A percentile compares a stretch with the other conserved stretches of the same genome.
Evolutionary conservation across 768 basidiomycete genomes (phyloP).

Genomic region (Trametes coccinea): DNA sequence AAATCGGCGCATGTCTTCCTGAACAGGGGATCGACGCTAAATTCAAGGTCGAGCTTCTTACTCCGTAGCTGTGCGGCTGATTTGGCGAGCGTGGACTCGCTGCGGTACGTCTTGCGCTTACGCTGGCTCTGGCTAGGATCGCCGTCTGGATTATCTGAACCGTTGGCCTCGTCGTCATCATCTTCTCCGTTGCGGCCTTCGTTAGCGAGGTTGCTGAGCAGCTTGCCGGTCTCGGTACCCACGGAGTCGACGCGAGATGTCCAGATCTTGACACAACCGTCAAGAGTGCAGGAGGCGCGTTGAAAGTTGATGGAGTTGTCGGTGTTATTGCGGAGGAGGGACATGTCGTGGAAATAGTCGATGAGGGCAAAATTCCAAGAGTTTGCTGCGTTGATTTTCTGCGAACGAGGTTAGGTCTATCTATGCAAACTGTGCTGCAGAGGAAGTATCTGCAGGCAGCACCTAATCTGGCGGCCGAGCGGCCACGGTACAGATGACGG

Average conservation of each 20-base stretch:
- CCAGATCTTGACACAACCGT: conserved; percentile 99
- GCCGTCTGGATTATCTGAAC: conserved; percentile 63
- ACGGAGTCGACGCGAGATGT: conserved; percentile 97
- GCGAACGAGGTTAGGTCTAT: conserved; percentile 6
- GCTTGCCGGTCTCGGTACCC: conserved; percentile 93
- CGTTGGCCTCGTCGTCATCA: conserved; percentile 60
- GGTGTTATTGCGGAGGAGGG: conserved; percentile 84
- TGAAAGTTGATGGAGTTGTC: conserved; percentile 99
- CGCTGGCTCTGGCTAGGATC: conserved; percentile 55
- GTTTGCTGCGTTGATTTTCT: conserved; percentile 99
- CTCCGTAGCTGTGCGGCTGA: conserved; percentile 75
- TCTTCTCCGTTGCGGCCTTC: conserved; percentile 60
- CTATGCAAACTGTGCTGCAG: no score
- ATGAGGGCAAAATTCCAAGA: conserved; percentile 98
- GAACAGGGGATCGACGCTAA: conserved; percentile 95
- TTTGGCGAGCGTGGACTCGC: conserved; percentile 88
- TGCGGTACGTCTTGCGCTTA: conserved; percentile 68
- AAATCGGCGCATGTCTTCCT: conserved; percentile 98
- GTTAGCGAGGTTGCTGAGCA: conserved; percentile 82
- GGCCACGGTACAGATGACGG: not conserved
- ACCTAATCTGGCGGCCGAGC: no score
- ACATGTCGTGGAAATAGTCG: conserved; percentile 99
- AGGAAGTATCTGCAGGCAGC: no score
- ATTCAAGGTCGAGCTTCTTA: conserved; percentile 95
- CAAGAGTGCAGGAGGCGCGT: conserved; percentile 94